Base-by-base conservation (phyloP, 441 rosid species). In the Aquilaria agallochum region DNA sequence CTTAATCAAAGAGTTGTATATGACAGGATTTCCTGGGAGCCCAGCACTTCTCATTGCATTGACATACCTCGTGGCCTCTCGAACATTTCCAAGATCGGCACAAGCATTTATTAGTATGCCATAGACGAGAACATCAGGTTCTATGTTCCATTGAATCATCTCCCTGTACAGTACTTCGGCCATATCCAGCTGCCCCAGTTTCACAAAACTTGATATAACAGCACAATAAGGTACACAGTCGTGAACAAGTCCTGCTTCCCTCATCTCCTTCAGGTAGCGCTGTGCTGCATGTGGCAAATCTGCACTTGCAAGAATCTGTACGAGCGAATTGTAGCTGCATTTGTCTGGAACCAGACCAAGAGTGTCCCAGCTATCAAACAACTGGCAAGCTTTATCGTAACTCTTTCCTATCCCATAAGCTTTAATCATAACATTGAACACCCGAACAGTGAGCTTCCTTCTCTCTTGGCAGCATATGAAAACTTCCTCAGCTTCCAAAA, bases 371-470 rank as follows among this genome's bases (percentile, higher is more conserved):
- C 90, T 78, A 67, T 86, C 93, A 67, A 90, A 80, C 62, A 85
- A 75, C 15, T 74, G 73, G 64, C 95, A 83, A 31, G 95, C 93
- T 71, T 82, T 78, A 13, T 80, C 87, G 45, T 79, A 82, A 55
- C 69, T 68, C 70, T 80, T 83, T 40, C 72, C 76, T 40, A 81
- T 80, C 53, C 98, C 96, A 65, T 90, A 93, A 1, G 91, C 95
- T 83, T 88, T 93, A 53, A 90, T 80, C 92, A 85, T 87, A 73
- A 85, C 97, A 69, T 93, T 93, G 71, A 77, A 82, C 79, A 70
- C 93, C 42, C 82, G 78, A 53, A 87, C 90, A 31, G 84, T 85
- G 34, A 81, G 78, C 68, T 67, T 80, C 52, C 73, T 81, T 59
- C 36, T 65, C 73, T 81, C 85, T 71, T 73, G 78, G 70, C 90